phyloP scores from a whole-genome alignment of 257 asterid species.

The Nicotiana otophora region DNA sequence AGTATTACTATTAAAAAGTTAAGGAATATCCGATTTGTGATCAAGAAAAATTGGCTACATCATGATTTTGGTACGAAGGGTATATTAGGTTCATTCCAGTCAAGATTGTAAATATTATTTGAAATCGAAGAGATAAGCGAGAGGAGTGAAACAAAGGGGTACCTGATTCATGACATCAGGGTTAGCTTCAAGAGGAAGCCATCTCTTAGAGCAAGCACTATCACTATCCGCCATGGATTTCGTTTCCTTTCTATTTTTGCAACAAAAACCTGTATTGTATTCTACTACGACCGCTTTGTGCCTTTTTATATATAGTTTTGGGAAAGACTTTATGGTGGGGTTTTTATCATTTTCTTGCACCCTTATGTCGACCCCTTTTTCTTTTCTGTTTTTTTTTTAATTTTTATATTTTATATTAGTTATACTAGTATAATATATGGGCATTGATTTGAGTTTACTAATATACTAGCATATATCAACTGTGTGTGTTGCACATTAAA shows the following conservation, averaged over 20 bases:
- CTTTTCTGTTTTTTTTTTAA: neutral
- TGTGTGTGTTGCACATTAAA: no score
- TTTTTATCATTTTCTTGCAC: neutral
- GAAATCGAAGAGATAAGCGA: neutral
- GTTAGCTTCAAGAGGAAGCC: conserved; percentile 99
- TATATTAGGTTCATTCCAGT: neutral
- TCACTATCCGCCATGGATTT: conserved; percentile 43
- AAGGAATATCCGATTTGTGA: neutral
- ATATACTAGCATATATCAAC: no score
- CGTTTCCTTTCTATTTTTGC: neutral
- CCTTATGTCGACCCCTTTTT: no score
- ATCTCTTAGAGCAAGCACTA: conserved; percentile 53
- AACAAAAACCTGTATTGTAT: neutral
- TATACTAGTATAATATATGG: no score
- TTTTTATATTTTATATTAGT: no score
- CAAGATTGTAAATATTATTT: neutral
- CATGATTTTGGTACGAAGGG: neutral
- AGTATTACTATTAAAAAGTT: neutral
- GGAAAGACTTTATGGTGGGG: conserved; percentile 2
- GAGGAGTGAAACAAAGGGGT: neutral
- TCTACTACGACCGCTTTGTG: no score
- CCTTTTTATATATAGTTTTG: conserved; percentile 18
- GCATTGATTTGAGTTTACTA: no score
- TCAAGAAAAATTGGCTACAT: neutral
- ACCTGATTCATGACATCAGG: conserved; percentile 99